These are phyloP conservation scores for Ulvella scutata DNA, from an alignment of 139 green algal genomes.

Conservation along the genomic window DNA sequence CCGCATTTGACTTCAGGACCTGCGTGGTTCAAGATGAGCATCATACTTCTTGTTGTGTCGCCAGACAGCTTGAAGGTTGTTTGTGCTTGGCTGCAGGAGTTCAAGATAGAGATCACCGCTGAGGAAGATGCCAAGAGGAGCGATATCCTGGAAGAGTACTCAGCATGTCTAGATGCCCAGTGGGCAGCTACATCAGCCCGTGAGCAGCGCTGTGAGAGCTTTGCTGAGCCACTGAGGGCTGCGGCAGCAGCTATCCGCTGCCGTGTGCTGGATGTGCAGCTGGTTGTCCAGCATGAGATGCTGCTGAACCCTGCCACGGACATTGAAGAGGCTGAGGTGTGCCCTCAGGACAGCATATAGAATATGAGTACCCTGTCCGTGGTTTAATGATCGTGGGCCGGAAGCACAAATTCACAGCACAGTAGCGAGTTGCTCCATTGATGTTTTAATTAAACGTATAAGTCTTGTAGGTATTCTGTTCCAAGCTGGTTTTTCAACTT, in stretches of 20 bases:
- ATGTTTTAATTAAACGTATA: too few relatives aligned
- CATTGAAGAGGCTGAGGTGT: background rate
- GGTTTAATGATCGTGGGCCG: too few relatives aligned
- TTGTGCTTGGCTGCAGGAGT: slow-evolving; percentile 12
- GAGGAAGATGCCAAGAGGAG: slow-evolving; percentile 15
- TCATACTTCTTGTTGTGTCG: background rate
- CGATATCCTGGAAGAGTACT: slow-evolving; percentile 16
- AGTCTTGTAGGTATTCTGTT: too few relatives aligned
- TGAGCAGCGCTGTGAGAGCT: slow-evolving; percentile 15
- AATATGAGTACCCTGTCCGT: too few relatives aligned
- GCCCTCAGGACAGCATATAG: too few relatives aligned
- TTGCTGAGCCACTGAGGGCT: slow-evolving; percentile 11
- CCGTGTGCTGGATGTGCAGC: slow-evolving; percentile 9
- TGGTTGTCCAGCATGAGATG: slow-evolving; percentile 16
- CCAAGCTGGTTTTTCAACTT: background rate
- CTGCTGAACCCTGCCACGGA: slow-evolving; percentile 13
- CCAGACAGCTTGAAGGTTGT: slow-evolving; percentile 3
- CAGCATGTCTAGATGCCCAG: slow-evolving; percentile 6
- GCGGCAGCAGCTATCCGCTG: slow-evolving; percentile 5
- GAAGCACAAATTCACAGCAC: too few relatives aligned
- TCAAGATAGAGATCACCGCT: slow-evolving; percentile 10
- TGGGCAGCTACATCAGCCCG: slow-evolving; percentile 9
- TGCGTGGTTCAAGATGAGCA: too few relatives aligned
- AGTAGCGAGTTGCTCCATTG: too few relatives aligned
- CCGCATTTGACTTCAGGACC: too few relatives aligned